Base-by-base conservation (phyloP, 2,329 filamentous ascomycete species). In the Colletotrichum sp. region DNA sequence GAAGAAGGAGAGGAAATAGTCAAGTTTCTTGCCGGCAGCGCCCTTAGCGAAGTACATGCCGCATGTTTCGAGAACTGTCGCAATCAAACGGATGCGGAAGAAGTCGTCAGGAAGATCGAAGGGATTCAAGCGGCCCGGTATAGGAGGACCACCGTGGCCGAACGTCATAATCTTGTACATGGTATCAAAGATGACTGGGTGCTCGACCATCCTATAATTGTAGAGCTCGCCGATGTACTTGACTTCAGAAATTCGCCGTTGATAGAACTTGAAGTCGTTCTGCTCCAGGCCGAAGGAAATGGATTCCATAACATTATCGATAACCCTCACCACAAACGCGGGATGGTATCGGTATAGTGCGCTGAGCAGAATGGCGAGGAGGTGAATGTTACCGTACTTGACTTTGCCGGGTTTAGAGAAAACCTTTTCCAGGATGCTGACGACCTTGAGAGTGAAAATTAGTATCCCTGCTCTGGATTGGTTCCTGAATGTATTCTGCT, bases 221-320 rank as follows among this genome's bases (percentile, higher is more conserved):
- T 99, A 99, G 12, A 99, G 91, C 85, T 99, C 97, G 26, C 95
- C 96, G 7, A 99, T 89, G 83, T 98, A 99, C 83, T 98, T 99
- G 81, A 98, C 95, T 84, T 99, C 96, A 4, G 98, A 95, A 77
- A 99, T 93, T 26, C 97, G 94, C 75, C 96, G 94, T 85, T 99
- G 97, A 82, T 98, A 98, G 86, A 96, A 98, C 81, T 98, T 96
- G 89, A 98, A 99, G 83, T 99, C 97, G 80, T 99, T 99, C 79
- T 96, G 92, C 84, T 99, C 97, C 4, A 99, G 89, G 2, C 97
- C 97, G 78, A 98, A 91, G 1, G 91, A 94, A 78, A 99, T 94
- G 7, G 95, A 94, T 84, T 99, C 98, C 18, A 99, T 89, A 7
- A 99, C 87, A 78, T 96, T 96, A 83, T 99, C 97, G 77, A 99